Evolutionary conservation across 345 rosid genomes (phyloP), one percentile per base, ranked within the genome.

Genomic region (Mallotus nudiflorus): DNA sequence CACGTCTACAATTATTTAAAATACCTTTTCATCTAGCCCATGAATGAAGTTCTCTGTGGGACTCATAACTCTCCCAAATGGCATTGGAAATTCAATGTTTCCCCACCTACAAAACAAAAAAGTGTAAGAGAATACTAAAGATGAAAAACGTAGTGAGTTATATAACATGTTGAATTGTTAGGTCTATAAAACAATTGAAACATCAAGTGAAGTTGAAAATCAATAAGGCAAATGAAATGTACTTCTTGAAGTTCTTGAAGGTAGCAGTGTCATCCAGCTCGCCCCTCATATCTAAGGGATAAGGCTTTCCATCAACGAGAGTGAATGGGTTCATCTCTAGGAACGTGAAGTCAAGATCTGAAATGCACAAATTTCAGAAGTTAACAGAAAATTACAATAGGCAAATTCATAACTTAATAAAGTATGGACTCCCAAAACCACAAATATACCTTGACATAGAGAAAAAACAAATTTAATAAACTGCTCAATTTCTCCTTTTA

Each of bases 251-350:
- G 90, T 92, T 95, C 84, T 95, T 95, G 86, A 90, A 90, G 78
- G 97, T 83, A 74, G 99, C 98, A 66, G 98, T 95, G 80, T 92
- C 98, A 66, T 95, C 96, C 63, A 95, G 92, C 82, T 95, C 98
- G 71, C 99, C 97, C 81, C 99, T 90, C 97, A 92, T 92, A 77
- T 95, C 99, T 84, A 90, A 72, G 64, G 97, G 98, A 84, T 95
- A 95, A 75, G 98, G 99, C 85, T 87, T 95, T 72, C 92, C 91
- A 62, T 90, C 83, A 75, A 92, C 92, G 75, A 95, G 76, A 33
- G 99, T 77, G 75, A 95, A 95, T 53, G 99, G 99, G 78, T 95
- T 92, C 99, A 95, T 95, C 87, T 95, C 99, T 25, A 95, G 87
- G 88, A 92, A 92, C 50, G 97, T 92, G 84, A 95, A 92, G 85